phyloP scores from a whole-genome alignment of 331 rosid genomes.

The Quercus lobata region DNA sequence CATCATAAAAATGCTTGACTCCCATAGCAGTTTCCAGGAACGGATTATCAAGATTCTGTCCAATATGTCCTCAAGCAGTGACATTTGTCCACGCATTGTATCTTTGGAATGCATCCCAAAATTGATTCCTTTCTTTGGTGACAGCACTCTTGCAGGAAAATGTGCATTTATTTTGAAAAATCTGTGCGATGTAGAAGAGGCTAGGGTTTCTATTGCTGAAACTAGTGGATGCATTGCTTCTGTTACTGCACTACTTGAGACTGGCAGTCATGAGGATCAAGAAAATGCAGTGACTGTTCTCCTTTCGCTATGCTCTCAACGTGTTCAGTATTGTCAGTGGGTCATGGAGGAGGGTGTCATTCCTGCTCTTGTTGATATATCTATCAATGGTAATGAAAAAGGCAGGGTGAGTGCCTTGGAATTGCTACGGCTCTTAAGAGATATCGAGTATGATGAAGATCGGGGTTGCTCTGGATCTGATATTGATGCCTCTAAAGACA shows the following conservation, averaged over 20 bases:
- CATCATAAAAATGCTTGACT: conserved; percentile 48
- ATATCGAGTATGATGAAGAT: conserved; percentile 26
- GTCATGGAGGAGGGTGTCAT: conserved; percentile 52
- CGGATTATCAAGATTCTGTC: conserved; percentile 37
- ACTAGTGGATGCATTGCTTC: conserved; percentile 71
- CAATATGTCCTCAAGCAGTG: conserved; percentile 51
- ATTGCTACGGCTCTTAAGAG: conserved; percentile 57
- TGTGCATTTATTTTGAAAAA: conserved; percentile 58
- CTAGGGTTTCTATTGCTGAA: conserved; percentile 49
- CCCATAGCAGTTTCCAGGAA: conserved; percentile 44
- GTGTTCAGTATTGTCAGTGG: conserved; percentile 51
- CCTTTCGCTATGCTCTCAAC: conserved; percentile 65
- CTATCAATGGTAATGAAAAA: conserved; percentile 65
- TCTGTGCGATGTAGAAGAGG: conserved; percentile 49
- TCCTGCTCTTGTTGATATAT: conserved; percentile 44
- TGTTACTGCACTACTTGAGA: conserved; percentile 54
- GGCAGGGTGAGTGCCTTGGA: conserved; percentile 55
- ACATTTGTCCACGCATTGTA: conserved; percentile 39
- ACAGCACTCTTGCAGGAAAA: conserved; percentile 33
- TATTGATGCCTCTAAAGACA: conserved; percentile 17
- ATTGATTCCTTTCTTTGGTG: conserved; percentile 53
- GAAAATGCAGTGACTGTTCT: conserved; percentile 70
- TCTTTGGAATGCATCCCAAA: conserved; percentile 53
- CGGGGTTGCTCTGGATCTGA: conserved; percentile 27
- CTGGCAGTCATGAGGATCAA: conserved; percentile 55